Evolutionary conservation across 176 grass and related monocot genomes (phyloP).

Genomic region (Oryza punctata): DNA sequence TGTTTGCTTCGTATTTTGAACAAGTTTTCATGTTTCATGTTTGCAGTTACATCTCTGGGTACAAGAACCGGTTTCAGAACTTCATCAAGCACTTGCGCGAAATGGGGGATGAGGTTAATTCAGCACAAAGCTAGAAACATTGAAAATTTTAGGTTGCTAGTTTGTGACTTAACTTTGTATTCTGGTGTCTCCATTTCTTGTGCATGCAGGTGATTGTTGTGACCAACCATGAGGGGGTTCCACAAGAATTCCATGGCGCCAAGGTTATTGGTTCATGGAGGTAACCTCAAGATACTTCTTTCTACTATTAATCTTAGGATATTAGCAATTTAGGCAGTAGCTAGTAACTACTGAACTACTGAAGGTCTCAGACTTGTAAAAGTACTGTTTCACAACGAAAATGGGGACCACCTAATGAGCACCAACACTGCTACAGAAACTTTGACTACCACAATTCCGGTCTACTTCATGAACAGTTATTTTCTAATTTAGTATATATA

Average conservation of each 20-base stretch:
- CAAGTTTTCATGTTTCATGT: neutral
- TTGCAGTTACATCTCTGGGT: constrained; percentile 66
- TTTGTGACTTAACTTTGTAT: neutral
- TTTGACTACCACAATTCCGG: neutral
- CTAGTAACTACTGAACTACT: neutral
- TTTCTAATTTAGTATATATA: neutral
- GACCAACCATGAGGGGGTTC: constrained; percentile 89
- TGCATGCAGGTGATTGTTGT: constrained; percentile 79
- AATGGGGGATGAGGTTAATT: constrained; percentile 57
- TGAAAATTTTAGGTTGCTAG: neutral
- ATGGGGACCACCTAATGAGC: neutral
- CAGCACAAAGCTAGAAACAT: neutral
- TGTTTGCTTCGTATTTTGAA: constrained; percentile 8
- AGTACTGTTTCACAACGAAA: constrained; percentile 6
- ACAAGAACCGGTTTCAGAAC: constrained; percentile 78
- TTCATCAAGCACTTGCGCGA: constrained; percentile 78
- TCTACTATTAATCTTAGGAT: neutral
- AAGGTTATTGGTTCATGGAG: constrained; percentile 98
- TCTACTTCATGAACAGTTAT: neutral
- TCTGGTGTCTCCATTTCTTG: neutral
- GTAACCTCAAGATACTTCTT: constrained; percentile 33
- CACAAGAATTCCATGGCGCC: constrained; percentile 82
- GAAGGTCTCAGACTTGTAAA: neutral
- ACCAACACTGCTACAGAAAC: neutral
- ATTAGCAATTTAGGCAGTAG: neutral